phyloP scores from a whole-genome alignment of 2,329 filamentous ascomycete species.

The Podosphaera xanthii region DNA sequence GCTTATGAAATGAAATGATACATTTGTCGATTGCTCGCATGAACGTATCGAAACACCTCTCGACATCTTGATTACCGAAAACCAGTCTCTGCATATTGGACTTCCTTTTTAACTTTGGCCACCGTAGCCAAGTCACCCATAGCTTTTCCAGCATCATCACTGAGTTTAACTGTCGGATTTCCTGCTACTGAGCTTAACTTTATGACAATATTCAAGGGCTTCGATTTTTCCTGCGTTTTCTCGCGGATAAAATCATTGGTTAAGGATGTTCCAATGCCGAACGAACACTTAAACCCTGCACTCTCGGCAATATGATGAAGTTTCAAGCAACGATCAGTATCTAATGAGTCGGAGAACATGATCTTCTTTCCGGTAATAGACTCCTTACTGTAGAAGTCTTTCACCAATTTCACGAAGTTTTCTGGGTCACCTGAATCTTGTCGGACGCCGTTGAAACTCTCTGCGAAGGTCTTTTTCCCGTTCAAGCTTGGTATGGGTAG shows the following conservation, averaged over 20 bases:
- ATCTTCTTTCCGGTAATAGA: conserved; percentile 57
- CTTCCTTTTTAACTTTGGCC: conserved; percentile 56
- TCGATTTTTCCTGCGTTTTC: conserved; percentile 57
- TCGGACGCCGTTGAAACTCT: conserved; percentile 43
- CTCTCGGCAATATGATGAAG: conserved; percentile 71
- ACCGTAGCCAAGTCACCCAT: conserved; percentile 68
- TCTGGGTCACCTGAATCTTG: conserved; percentile 52
- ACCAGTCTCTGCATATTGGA: conserved; percentile 17
- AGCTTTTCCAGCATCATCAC: conserved; percentile 72
- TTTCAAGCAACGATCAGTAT: conserved; percentile 73
- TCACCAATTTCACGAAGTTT: conserved; percentile 41
- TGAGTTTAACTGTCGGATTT: conserved; percentile 75
- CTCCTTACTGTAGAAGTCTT: conserved; percentile 21
- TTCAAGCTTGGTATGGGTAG: conserved; percentile 27
- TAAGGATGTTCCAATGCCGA: conserved; percentile 86
- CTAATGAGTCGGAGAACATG: conserved; percentile 87
- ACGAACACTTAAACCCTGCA: conserved; percentile 62
- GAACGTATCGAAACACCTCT: too few species aligned
- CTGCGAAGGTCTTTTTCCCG: conserved; percentile 30
- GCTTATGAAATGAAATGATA: too few species aligned
- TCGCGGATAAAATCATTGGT: conserved; percentile 78
- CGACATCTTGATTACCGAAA: too few species aligned
- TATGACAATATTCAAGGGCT: conserved; percentile 91
- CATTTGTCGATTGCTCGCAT: too few species aligned
- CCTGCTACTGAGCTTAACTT: conserved; percentile 75